Conservation (phyloP, 2,329 filamentous ascomycete species). For the Colletotrichum sp. region DNA sequence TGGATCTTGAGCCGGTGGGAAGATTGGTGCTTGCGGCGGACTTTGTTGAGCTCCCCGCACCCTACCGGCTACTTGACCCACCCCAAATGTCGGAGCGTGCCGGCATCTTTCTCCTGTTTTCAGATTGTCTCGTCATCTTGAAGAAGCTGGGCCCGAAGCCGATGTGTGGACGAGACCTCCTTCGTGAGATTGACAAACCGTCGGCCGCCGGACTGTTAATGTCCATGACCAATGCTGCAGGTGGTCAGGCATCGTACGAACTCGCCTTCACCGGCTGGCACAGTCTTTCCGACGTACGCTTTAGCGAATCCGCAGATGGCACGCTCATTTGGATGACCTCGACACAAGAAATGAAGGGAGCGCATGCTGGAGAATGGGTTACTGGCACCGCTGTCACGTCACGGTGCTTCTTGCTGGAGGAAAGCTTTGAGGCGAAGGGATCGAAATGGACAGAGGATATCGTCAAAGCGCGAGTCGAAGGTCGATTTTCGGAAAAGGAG, state of each 20-base stretch:
- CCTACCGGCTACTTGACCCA: constrained; percentile 58
- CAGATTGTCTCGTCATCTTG: constrained; percentile 79
- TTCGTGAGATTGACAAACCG: constrained; percentile 86
- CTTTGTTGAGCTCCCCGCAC: constrained; percentile 76
- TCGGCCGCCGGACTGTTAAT: constrained; percentile 67
- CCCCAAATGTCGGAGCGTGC: constrained; percentile 52
- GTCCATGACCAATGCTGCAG: constrained; percentile 68
- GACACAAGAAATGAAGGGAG: constrained; percentile 63
- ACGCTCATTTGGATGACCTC: constrained; percentile 73
- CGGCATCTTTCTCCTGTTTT: constrained; percentile 83
- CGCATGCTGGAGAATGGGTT: constrained; percentile 52
- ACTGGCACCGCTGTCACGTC: constrained; percentile 60
- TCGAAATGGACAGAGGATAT: constrained; percentile 83
- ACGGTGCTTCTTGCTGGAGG: constrained; percentile 74
- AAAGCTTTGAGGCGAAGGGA: constrained; percentile 79
- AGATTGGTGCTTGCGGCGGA: constrained; percentile 84
- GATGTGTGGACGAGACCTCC: constrained; percentile 75
- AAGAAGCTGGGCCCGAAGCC: constrained; percentile 70
- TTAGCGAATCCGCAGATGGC: constrained; percentile 73
- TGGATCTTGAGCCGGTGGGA: constrained; percentile 73
- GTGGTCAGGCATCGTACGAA: constrained; percentile 68
- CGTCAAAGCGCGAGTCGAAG: constrained; percentile 84
- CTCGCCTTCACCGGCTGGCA: constrained; percentile 79
- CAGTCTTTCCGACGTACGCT: constrained; percentile 70
- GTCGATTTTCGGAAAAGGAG: constrained; percentile 82